A percentile compares a stretch with the other conserved stretches of the same genome.
These are phyloP conservation scores for Thermothielavioides terrestris DNA, from an alignment of 495 filamentous ascomycete genomes.

Conservation along the genomic window DNA sequence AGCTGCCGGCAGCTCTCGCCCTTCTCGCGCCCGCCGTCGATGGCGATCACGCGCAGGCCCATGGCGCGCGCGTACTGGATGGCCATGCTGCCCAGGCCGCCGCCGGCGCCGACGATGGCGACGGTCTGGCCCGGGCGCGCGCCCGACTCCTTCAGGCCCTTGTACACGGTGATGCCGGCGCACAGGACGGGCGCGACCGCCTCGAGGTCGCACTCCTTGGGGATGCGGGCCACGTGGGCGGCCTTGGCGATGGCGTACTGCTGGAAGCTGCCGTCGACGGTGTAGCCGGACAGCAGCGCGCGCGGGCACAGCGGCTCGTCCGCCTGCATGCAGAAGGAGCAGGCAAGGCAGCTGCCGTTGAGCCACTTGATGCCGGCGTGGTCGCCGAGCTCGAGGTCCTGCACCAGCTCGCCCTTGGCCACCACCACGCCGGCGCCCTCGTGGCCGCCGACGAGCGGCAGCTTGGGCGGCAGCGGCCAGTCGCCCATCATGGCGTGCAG, in stretches of 20 bases:
- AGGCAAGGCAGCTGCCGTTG: conserved; percentile 70
- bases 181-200: conserved; percentile 74
- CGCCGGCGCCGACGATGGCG: conserved; percentile 82
- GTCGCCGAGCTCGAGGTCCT: conserved; percentile 69
- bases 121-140: conserved; percentile 67
- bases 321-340: conserved; percentile 67
- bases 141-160: conserved; percentile 78
- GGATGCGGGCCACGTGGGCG: conserved; percentile 68
- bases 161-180: conserved; percentile 89
- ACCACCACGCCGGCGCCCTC: conserved; percentile 85
- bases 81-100: conserved; percentile 75
- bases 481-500: conserved; percentile 79
- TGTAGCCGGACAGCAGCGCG: conserved; percentile 74
- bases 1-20: conserved; percentile 54
- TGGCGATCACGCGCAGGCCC: conserved; percentile 69
- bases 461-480: conserved; percentile 73
- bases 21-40: conserved; percentile 77
- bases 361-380: conserved; percentile 86
- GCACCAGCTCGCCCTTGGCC: conserved; percentile 62
- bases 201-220: conserved; percentile 65
- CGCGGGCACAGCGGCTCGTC: conserved; percentile 65
- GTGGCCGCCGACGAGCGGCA: conserved; percentile 88
- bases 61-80: conserved; percentile 84
- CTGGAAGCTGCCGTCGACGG: conserved; percentile 87
- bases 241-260: conserved; percentile 86